Percentiles rank a stretch among this genome's conserved stretches.
Conservation (phyloP, 1,284 basidiomycete genomes). For the Cystobasidium sp. region DNA sequence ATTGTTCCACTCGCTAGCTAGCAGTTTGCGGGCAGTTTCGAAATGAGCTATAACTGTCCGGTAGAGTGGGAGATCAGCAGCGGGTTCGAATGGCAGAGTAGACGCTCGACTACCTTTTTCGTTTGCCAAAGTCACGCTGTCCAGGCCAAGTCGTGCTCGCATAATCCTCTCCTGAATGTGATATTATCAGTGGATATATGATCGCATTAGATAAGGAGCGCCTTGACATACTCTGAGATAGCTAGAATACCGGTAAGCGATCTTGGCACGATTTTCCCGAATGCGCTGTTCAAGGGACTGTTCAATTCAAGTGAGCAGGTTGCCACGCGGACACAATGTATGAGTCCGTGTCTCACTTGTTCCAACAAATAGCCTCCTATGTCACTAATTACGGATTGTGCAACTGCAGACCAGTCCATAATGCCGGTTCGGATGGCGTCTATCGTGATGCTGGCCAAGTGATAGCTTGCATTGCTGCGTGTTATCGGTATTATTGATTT, state of each 20-base stretch:
- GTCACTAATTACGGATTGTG: background rate
- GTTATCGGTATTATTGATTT: slow-evolving; percentile 5
- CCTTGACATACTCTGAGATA: no score
- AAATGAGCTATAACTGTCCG: slow-evolving; percentile 12
- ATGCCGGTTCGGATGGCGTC: background rate
- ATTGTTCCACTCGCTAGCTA: background rate
- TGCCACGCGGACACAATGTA: background rate
- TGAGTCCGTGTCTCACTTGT: background rate
- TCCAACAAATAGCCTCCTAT: background rate
- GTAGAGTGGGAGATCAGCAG: background rate
- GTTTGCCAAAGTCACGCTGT: slow-evolving; percentile 13
- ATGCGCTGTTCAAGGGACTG: background rate
- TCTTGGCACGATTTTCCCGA: slow-evolving; percentile 1
- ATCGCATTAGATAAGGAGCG: no score
- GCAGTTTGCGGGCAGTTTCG: background rate
- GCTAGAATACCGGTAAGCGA: background rate
- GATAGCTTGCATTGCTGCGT: background rate
- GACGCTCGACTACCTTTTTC: background rate
- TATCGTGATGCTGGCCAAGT: background rate
- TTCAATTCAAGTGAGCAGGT: background rate
- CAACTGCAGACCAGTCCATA: background rate
- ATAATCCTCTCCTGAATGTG: slow-evolving; percentile 8
- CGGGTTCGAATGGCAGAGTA: no score
- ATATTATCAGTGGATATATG: no score
- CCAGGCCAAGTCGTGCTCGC: background rate